Conservation (phyloP, 805 yeast genomes). For the Wickerhamiella vanderwaltii region DNA sequence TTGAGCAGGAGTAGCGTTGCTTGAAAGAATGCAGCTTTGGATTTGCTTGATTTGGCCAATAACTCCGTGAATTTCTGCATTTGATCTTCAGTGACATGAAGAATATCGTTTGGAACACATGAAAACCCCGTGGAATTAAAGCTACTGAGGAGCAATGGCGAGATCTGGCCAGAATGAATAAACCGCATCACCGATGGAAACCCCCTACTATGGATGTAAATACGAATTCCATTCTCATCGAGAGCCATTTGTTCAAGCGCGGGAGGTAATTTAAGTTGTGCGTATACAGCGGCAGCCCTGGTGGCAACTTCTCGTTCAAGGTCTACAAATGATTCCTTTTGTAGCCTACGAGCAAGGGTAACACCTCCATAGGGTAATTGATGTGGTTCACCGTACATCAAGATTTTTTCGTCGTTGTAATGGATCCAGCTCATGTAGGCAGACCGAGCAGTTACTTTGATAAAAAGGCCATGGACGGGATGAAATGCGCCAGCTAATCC, state of each 20-base stretch:
- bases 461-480: conserved; percentile 50
- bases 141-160: neutral
- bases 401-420: conserved; percentile 36
- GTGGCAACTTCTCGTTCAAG: conserved; percentile 42
- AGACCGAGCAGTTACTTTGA: conserved; percentile 66
- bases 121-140: conserved; percentile 8
- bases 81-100: neutral
- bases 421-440: conserved; percentile 60
- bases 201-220: conserved; percentile 67
- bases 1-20: conserved; percentile 5
- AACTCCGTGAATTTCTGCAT: neutral
- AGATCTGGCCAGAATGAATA: conserved; percentile 20
- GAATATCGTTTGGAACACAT: conserved; percentile 4
- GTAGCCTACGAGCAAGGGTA: conserved; percentile 44
- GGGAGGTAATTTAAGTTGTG: conserved; percentile 41
- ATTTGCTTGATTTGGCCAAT: neutral
- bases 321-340: conserved; percentile 27
- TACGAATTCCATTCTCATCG: conserved; percentile 45
- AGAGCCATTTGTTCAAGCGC: conserved; percentile 40
- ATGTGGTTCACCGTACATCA: conserved; percentile 30
- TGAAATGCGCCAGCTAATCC: conserved; percentile 68
- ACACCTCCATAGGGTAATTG: conserved; percentile 65
- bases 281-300: conserved; percentile 40
- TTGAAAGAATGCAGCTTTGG: conserved; percentile 6
- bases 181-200: conserved; percentile 58